Base-by-base conservation (phyloP, 345 rosid species). In the Barbarea vulgaris region DNA sequence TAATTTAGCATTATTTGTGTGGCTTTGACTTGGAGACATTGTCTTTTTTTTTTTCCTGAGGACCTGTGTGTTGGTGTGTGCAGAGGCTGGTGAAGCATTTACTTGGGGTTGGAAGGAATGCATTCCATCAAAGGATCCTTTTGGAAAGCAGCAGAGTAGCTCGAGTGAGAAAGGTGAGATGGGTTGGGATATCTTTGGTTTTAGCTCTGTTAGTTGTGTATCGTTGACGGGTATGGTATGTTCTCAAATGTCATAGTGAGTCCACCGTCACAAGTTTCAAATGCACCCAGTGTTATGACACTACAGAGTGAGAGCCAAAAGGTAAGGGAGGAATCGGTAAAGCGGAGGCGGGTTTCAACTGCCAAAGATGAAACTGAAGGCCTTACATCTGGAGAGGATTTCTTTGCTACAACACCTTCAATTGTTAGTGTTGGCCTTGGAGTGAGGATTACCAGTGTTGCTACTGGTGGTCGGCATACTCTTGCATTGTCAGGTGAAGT, bases 81-180 rank as follows among this genome's bases (percentile, higher is more conserved):
- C 84, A 90, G 98, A 84, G 44, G 67, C 69, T 42, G 98, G 91
- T 52, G 98, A 88, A 74, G 81, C 81, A 13, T 90, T 85, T 76
- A 81, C 96, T 15, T 93, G 96, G 98, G 98, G 96, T n/a, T 93
- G 98, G 98, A 93, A 85, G 71, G 96, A 93, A 68, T 90, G 98
- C 65, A 85, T 90, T 37, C 98, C 95, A 50, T 84, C 83, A 14
- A 87, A 85, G 76, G 88, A 87, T 47, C 39, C 28, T 52, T 21
- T 48, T 58, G 81, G 75, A 11, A 87, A 85, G 75, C 89, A 82
- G 58, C 87, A 82, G 67, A 80, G 70, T 74, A 52, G 67, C 44
- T 58, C 54, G 6, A 70, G 58, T 53, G 95, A 85, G 74, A 83
- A 84, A 87, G 91, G 93, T 87, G 69, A 70, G 41, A 15, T 46